Conservation (phyloP, 148 eudicot species). For the Arctostaphylos glauca region DNA sequence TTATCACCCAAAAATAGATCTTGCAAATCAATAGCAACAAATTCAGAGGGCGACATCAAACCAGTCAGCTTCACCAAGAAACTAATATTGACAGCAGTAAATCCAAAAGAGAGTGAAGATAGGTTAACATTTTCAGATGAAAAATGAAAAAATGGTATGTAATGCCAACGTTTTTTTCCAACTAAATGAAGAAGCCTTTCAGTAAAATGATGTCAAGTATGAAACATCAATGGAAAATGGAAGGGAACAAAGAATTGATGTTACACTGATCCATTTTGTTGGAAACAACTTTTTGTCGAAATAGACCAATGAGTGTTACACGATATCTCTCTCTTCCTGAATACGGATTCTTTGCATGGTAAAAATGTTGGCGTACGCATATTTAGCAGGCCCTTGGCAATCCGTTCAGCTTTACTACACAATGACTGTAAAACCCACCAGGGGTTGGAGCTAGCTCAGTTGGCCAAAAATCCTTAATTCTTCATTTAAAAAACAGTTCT, state of each 20-base stretch:
- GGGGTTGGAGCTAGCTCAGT: too few species aligned
- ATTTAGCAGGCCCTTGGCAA: neutral
- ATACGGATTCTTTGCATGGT: neutral
- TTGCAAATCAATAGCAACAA: neutral
- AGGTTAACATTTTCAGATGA: constrained; percentile 7
- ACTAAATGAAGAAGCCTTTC: neutral
- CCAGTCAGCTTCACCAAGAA: neutral
- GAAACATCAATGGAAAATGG: neutral
- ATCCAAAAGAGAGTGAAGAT: neutral
- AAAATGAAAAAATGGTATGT: neutral
- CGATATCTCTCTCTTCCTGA: neutral
- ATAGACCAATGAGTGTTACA: neutral
- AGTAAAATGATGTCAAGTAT: neutral
- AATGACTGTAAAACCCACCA: too few species aligned
- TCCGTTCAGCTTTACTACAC: too few species aligned
- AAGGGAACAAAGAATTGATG: neutral
- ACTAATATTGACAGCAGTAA: neutral
- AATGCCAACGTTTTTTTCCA: neutral
- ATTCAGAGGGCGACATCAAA: neutral
- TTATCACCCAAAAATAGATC: neutral
- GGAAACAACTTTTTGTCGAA: neutral
- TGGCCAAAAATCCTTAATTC: too few species aligned
- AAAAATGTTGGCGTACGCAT: neutral
- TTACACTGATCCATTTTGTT: neutral
- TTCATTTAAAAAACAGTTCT: too few species aligned